Base-by-base conservation (phyloP, 495 filamentous ascomycete species). In the Aspergillus affinis region DNA sequence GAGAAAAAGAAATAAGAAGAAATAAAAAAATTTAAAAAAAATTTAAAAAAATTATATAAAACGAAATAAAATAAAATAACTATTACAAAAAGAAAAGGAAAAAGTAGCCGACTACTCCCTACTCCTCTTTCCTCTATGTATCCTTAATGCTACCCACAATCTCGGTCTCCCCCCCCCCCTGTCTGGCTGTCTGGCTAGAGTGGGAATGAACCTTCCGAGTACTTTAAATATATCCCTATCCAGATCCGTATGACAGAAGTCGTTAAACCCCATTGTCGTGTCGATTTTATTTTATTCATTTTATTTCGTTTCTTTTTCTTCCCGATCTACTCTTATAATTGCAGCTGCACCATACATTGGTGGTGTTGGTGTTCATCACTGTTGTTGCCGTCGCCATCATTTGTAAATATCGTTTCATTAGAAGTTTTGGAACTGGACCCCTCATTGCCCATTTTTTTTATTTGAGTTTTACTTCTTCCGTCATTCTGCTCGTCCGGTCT, bases 71-170 rank as follows among this genome's bases (percentile, higher is more conserved):
- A 26, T 2, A 26, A 26, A 26, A 26, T 2, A 26, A 26, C n/a
- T n/a, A n/a, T n/a, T n/a, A n/a, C n/a, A 61, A 56, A 45, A 62
- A 62, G 44, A 18, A 30, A 54, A 59, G 56, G 47, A 61, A 64
- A 66, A 63, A 50, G 51, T 44, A 59, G 45, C 51, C 60, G 41
- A 55, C 41, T 29, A 32, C 52, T 46, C 17, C 48, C 41, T 29
- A 32, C 52, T 46, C 17, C 48, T 48, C 27, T 23, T 57, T 44
- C 46, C 45, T 27, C 45, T 51, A 48, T 51, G 41, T 18, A 44
- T 51, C 57, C 51, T 65, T 46, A 57, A 55, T 55, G 51, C 36
- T 54, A 55, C 55, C 55, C 60, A 62, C 51, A 49, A 53, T 36
- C 21, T 50, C 30, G 45, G 27, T 48, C n/a, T 44, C 6, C 36